Conservation (phyloP, 352 stramenopile genomes). For the Globisporangium spinosum region DNA sequence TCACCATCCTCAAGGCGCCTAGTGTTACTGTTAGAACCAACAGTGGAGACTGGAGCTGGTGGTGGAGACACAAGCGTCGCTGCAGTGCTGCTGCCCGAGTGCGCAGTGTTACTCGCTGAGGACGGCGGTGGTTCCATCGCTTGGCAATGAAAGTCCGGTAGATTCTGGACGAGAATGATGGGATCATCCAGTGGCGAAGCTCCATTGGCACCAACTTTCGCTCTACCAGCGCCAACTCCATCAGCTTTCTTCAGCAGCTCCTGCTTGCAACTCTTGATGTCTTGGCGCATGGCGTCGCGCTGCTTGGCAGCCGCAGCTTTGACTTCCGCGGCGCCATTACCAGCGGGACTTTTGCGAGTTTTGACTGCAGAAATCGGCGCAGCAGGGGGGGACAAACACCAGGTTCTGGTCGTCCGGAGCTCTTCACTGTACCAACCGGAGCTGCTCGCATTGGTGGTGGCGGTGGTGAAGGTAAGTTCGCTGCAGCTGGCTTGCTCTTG, state of each 20-base stretch:
- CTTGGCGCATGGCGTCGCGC: constrained; percentile 24
- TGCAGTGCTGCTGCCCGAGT: constrained; percentile 1
- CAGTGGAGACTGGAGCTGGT: constrained; percentile 17
- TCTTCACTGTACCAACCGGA: constrained; percentile 1
- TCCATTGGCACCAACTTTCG: neutral
- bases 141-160: constrained; percentile 29
- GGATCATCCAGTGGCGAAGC: constrained; percentile 52
- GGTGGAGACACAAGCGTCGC: constrained; percentile 14
- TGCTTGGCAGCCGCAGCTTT: constrained; percentile 15
- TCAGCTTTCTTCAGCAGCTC: constrained; percentile 24
- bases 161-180: constrained; percentile 68
- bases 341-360: neutral
- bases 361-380: neutral
- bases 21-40: neutral
- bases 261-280: constrained; percentile 43
- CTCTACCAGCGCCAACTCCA: neutral
- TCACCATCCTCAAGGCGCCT: neutral
- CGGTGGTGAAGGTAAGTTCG: neutral
- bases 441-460: neutral
- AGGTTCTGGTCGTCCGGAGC: neutral
- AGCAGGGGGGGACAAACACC: constrained; percentile 5
- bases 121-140: constrained; percentile 3
- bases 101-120: neutral
- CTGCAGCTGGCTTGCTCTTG: neutral
- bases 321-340: neutral